Evolutionary conservation across 1,284 basidiomycete genomes (phyloP).

Genomic region (Lentinula novae-zelandiae): DNA sequence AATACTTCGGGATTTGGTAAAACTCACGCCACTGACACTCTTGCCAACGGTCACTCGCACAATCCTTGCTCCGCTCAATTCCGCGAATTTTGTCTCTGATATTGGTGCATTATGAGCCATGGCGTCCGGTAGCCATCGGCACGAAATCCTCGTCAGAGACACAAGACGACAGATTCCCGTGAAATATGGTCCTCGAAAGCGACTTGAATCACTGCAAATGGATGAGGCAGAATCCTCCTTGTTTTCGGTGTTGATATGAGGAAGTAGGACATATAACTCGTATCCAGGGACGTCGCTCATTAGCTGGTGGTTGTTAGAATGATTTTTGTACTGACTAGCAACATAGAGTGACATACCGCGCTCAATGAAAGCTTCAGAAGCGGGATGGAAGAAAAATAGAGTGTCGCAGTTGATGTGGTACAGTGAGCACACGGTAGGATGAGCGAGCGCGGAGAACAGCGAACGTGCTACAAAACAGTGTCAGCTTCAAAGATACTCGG

Average conservation of each 20-base stretch:
- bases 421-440: conserved; percentile 65
- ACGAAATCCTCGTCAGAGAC: conserved; percentile 73
- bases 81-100: conserved; percentile 96
- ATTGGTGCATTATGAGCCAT: conserved; percentile 95
- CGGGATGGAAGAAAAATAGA: conserved; percentile 91
- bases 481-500: neutral
- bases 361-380: conserved; percentile 95
- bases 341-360: conserved; percentile 99
- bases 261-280: conserved; percentile 93
- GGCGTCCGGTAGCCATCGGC: conserved; percentile 97
- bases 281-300: conserved; percentile 97
- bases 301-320: conserved; percentile 96
- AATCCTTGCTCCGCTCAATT: too few relatives aligned
- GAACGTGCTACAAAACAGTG: conserved; percentile 1
- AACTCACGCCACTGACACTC: too few relatives aligned
- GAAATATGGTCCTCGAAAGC: conserved; percentile 95
- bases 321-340: conserved; percentile 98
- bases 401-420: conserved; percentile 97
- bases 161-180: conserved; percentile 83
- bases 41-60: too few relatives aligned
- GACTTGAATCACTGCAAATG: conserved; percentile 93
- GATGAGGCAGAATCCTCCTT: conserved; percentile 72
- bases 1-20: too few relatives aligned
- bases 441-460: conserved; percentile 21
- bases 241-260: conserved; percentile 86